phyloP scores from a whole-genome alignment of 306 rosid genomes.

The Vachellia collinsii region DNA sequence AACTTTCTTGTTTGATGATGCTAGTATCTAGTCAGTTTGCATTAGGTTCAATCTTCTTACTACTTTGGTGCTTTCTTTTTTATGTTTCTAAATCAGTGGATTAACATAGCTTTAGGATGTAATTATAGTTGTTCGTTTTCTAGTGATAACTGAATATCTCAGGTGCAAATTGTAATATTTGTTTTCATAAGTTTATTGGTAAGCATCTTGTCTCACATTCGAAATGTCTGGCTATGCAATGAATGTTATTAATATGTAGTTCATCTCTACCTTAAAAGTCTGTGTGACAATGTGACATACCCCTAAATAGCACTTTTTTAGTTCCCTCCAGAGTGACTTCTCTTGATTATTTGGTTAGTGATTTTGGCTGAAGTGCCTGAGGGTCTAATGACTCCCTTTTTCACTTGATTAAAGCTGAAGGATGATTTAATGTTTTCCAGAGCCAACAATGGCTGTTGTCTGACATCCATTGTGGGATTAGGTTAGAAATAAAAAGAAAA shows the following conservation, averaged over 20 bases:
- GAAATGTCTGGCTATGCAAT: constrained; percentile 2
- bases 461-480: not conserved
- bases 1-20: constrained; percentile 21
- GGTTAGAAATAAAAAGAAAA: not conserved
- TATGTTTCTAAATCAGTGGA: not conserved
- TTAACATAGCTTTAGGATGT: constrained; percentile 10
- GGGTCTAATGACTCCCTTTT: constrained; percentile 13
- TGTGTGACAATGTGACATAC: not conserved
- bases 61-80: not conserved
- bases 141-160: not conserved
- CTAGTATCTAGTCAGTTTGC: constrained; percentile 7
- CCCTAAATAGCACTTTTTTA: constrained; percentile 19
- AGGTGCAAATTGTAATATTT: not conserved
- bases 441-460: constrained; percentile 7
- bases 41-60: not conserved
- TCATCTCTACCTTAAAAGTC: constrained; percentile 6
- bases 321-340: not conserved
- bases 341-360: constrained; percentile 7
- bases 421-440: constrained; percentile 26
- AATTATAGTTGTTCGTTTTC: not conserved
- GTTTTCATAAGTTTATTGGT: not conserved
- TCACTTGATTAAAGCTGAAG: constrained; percentile 21
- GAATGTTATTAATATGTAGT: not conserved
- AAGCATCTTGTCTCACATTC: constrained; percentile 21
- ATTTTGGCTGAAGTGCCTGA: not conserved